Base-by-base conservation (phyloP, 2,329 filamentous ascomycete species). In the Clarireedia monteithiana region DNA sequence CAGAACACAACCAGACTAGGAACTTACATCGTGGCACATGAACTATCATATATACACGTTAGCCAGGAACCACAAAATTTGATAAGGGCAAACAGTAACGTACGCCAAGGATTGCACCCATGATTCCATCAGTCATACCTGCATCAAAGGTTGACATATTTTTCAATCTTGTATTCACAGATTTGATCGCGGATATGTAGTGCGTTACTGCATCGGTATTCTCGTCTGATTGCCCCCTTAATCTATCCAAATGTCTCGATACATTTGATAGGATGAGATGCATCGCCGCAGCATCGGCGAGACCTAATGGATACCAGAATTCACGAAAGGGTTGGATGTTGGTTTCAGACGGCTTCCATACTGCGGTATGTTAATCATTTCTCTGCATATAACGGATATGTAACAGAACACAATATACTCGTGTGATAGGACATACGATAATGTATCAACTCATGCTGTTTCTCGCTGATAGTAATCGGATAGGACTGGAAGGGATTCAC, bases 1-100 rank as follows among this genome's bases (percentile, higher is more conserved):
- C 12, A 50, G 3, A 26, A 23, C 14, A 39, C 4, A 17, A n/a
- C 9, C 5, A 26, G 39, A n/a, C 9, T 3, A 26, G 39, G 14
- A 12, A 46, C 39, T n/a, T 53, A 53, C 50, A 17, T 53, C 50
- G 20, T 53, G 50, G 15, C 50, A 53, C 40, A 53, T 47, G 7
- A 53, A 53, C 50, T 53, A 34, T 23, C 17, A 14, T 42, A 17
- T 7, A 23, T 42, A 17, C 20, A 23, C 7, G 20, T 20, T n/a
- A 42, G 15, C 23, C 5, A 12, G 4, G n/a, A 34, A 39, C 44
- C 17, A 26, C 26, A 14, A 24, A 5, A 4, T 15, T 53, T 15
- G 24, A 14, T 6, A 20, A 14, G 12, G n/a, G 4, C 30, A 17
- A 27, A 20, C 2, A 2, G 3, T 14, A 20, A 53, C 50, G 26